phyloP scores from a whole-genome alignment of 1,284 basidiomycete genomes.

The Microbotryomycetes sp. region DNA sequence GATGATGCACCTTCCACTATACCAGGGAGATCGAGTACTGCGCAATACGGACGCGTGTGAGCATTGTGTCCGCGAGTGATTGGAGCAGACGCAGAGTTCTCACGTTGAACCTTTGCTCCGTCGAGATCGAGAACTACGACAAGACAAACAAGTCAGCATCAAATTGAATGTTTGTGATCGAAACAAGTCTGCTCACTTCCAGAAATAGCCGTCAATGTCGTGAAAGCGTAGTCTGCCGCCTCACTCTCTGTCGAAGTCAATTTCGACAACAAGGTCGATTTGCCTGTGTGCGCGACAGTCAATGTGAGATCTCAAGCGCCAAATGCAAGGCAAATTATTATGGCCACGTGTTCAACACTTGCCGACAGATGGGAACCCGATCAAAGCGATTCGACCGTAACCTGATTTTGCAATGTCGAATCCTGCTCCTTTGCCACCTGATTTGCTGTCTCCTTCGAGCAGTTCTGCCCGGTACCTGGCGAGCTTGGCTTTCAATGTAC shows the following conservation, averaged over 20 bases:
- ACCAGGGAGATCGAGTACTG: conserved; percentile 84
- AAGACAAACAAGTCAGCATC: neutral
- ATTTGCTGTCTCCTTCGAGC: conserved; percentile 46
- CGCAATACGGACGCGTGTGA: neutral
- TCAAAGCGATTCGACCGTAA: conserved; percentile 72
- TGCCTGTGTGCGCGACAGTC: conserved; percentile 30
- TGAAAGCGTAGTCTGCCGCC: conserved; percentile 66
- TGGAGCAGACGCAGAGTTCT: conserved; percentile 25
- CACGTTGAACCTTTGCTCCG: conserved; percentile 76
- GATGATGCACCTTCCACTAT: conserved; percentile 96
- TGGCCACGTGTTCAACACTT: too few species aligned
- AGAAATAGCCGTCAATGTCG: conserved; percentile 62
- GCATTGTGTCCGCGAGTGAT: too few species aligned
- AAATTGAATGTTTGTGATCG: neutral
- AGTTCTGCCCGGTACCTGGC: conserved; percentile 49
- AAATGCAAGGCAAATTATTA: too few species aligned
- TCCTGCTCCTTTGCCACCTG: conserved; percentile 72
- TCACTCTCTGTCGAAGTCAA: conserved; percentile 84
- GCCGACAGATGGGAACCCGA: conserved; percentile 26
- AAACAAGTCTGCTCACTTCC: conserved; percentile 46
- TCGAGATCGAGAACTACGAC: conserved; percentile 73
- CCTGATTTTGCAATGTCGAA: conserved; percentile 72
- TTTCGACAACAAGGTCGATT: conserved; percentile 88
- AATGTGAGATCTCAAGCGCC: too few species aligned
- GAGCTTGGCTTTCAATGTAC: conserved; percentile 78